Evolutionary conservation across 75 land plant genomes (phyloP), one percentile per base, ranked within the genome.

Genomic region (Larix kaempferi): DNA sequence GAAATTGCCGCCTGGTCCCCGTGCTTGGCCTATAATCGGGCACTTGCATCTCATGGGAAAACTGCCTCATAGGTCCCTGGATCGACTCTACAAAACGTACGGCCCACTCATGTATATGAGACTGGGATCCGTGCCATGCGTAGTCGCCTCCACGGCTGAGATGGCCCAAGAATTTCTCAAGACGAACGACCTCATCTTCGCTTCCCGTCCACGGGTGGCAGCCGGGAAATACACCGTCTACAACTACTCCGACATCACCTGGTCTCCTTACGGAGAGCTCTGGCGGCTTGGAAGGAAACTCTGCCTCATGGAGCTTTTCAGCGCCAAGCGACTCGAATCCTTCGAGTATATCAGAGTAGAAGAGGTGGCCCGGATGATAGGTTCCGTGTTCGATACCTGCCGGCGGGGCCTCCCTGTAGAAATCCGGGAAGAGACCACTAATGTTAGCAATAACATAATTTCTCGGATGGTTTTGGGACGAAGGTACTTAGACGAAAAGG

Each of bases 211-310:
- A 26, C 39, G 60, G 63, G 25, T 69, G 27, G 57, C 83, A 2
- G 80, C 78, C 23, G 75, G 74, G 2, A 77, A 80, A 56, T 25
- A 79, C 57, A 76, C 77, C 73, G 11, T 72, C 33, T 83, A 79
- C 63, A 83, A 83, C 57, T 79, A 57, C 77, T 64, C 67, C 14
- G 82, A 80, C 77, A 69, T 86, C 52, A 73, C 56, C 5, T 86
- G 64, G 78, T 21, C 88, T 6, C 88, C 86, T 39, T 78, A 83
- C 66, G 88, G 88, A 14, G 73, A 75, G 11, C 37, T 77, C 74
- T 87, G 86, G 88, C 55, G 82, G 49, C 75, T 57, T 6, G 78
- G 78, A 61, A 75, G 83, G 10, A 80, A 80, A 75, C 54, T 87
- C 33, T 83, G 80, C 58, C 21, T 59, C 22, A 27, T 77, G 37